Percentiles rank a stretch among this genome's conserved stretches.
phyloP scores from a whole-genome alignment of 306 rosid genomes.

The Begonia loranthoides region DNA sequence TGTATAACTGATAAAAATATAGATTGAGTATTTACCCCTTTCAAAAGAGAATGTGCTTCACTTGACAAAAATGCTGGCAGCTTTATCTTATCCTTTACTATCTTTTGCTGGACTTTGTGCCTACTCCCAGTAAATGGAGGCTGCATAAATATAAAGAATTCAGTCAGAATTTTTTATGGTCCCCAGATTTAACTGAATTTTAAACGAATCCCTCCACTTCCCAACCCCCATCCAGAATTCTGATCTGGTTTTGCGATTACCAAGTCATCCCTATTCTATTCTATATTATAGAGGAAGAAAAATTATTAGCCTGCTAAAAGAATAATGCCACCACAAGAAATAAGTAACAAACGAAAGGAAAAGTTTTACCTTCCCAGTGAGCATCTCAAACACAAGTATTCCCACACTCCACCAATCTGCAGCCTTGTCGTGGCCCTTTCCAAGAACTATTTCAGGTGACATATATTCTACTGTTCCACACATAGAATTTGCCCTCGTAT shows the following conservation, averaged over 20 bases:
- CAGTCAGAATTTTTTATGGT: background rate
- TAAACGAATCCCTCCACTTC: background rate
- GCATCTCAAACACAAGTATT: slow-evolving; percentile 82
- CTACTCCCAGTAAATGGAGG: slow-evolving; percentile 89
- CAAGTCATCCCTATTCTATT: background rate
- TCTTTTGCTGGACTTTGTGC: slow-evolving; percentile 72
- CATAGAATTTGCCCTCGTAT: slow-evolving; percentile 80
- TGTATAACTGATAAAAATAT: no score
- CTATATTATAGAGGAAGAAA: background rate
- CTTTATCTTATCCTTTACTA: slow-evolving; percentile 83
- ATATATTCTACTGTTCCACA: slow-evolving; percentile 94
- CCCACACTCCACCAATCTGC: slow-evolving; percentile 99
- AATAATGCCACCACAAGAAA: no score
- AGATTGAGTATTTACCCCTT: slow-evolving; percentile 39
- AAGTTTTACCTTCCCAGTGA: slow-evolving; percentile 81
- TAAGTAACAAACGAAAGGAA: background rate
- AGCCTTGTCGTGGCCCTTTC: slow-evolving; percentile 94
- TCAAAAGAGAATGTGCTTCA: slow-evolving; percentile 86
- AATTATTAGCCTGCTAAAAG: no score
- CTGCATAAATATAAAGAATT: slow-evolving; percentile 29
- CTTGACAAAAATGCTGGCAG: slow-evolving; percentile 78
- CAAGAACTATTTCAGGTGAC: slow-evolving; percentile 95
- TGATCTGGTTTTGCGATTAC: background rate
- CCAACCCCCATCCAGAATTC: background rate
- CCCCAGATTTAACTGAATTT: background rate